Evolutionary conservation across 768 basidiomycete species (phyloP), one percentile per base, ranked within the genome.

Genomic region (Xerocomellus amylosporus): DNA sequence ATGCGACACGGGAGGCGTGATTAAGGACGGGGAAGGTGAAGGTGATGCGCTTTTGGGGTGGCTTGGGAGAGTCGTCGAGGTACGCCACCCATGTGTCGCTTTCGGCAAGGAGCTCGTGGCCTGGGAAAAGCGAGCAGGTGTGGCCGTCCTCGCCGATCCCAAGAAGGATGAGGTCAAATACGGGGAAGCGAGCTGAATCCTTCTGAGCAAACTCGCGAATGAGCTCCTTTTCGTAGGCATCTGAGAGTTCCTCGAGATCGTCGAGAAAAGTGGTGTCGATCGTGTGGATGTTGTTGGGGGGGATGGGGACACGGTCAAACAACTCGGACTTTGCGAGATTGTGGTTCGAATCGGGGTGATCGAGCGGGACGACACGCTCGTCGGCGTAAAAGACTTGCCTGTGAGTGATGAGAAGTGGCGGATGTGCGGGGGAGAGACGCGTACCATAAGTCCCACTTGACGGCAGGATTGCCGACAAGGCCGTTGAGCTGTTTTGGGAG

Each of bases 351-450:
- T 98, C 96, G 34, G 84, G 78, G 73, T 96, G 79, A 76, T 97
- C 87, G 67, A 97, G 85, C 8, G 93, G 93, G 22, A 99, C 97
- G 57, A 86, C 84, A 50, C 97, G 90, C 74, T 99, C 97, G 72
- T 99, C 97, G 30, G 87, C 93, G 67, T 97, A 99, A 75, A 89
- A 99, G 64, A 98, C 86, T 59, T 98, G 94, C 97, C 96, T 98
- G 69, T 34, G 12, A 36, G 8, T n/a, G 38, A 5, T 62, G 45
- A 61, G 55, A 13, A 7, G 6, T 1, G 41, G n/a, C 0, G 3
- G 8, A 8, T 8, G 3, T 9, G 4, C 30, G 3, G 7, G 13
- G 14, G 53, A 20, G 20, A 30, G 34, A 36, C n/a, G 75, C 79
- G 55, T 62, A 93, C 96, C 97, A 99, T 71, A 91, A 90, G 67